Conservation (phyloP, 805 yeast species). For the Blastobotrys peoriensis region DNA sequence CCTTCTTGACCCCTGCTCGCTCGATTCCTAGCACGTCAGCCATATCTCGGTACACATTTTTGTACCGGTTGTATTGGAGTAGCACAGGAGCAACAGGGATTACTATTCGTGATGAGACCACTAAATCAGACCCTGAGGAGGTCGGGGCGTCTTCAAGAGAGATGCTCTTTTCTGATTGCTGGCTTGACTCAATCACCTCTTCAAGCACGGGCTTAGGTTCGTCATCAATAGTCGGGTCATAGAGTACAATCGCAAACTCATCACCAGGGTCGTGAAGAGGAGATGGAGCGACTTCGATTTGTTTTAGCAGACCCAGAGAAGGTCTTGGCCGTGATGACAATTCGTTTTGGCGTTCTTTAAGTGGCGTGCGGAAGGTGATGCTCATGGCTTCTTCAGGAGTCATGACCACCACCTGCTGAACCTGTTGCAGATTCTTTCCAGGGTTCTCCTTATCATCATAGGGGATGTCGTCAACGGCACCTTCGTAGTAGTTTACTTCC, state of each 20-base stretch:
- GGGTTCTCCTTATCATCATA: neutral
- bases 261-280: slow-evolving; percentile 94
- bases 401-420: neutral
- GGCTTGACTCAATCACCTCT: slow-evolving; percentile 9
- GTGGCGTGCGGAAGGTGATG: slow-evolving; percentile 13
- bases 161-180: neutral
- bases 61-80: slow-evolving; percentile 4
- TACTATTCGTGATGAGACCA: neutral
- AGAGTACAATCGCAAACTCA: slow-evolving; percentile 88
- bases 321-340: slow-evolving; percentile 47
- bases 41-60: slow-evolving; percentile 45
- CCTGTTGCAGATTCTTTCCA: too few relatives aligned
- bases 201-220: slow-evolving; percentile 15
- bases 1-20: slow-evolving; percentile 38
- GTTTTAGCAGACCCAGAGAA: slow-evolving; percentile 74
- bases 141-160: neutral
- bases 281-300: slow-evolving; percentile 63
- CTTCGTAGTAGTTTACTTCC: neutral
- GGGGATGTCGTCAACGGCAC: too few relatives aligned
- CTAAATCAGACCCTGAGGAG: neutral
- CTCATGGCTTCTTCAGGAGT: neutral
- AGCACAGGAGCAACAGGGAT: neutral
- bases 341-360: slow-evolving; percentile 15
- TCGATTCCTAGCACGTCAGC: slow-evolving; percentile 73
- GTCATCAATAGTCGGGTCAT: slow-evolving; percentile 88